Conservation (phyloP, 495 filamentous ascomycete species). For the Podospora pseudocomata region DNA sequence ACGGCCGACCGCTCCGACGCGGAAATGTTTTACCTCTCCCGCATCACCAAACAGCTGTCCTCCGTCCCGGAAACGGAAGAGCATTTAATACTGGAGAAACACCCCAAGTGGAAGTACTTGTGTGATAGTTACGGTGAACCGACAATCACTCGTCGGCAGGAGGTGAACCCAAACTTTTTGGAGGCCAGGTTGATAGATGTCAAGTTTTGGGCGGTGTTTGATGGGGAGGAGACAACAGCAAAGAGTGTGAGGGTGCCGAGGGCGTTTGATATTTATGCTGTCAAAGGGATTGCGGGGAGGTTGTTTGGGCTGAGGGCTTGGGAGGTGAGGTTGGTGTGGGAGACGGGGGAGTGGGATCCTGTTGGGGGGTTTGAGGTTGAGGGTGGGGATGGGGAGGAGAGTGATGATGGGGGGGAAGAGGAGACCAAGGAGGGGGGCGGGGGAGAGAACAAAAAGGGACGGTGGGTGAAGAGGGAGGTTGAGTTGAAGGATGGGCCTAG, state of each 20-base stretch:
- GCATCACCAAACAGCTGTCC: slow-evolving; percentile 71
- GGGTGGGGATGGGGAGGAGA: slow-evolving; percentile 54
- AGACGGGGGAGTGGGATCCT: slow-evolving; percentile 82
- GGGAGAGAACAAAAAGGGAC: slow-evolving; percentile 32
- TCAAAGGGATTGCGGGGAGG: slow-evolving; percentile 72
- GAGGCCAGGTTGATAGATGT: slow-evolving; percentile 69
- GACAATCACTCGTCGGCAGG: slow-evolving; percentile 46
- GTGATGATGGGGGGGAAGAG: slow-evolving; percentile 38
- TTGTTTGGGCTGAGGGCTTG: slow-evolving; percentile 64
- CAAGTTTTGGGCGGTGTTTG: slow-evolving; percentile 46
- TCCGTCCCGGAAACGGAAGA: slow-evolving; percentile 54
- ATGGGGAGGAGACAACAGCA: slow-evolving; percentile 18
- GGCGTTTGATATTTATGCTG: slow-evolving; percentile 70
- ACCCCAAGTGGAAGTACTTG: slow-evolving; percentile 68
- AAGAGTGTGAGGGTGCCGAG: slow-evolving; percentile 61
- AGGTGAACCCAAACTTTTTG: slow-evolving; percentile 62
- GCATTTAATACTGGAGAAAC: slow-evolving; percentile 49
- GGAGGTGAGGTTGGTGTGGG: slow-evolving; percentile 64
- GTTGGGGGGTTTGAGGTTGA: slow-evolving; percentile 60
- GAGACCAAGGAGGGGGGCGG: slow-evolving; percentile 14
- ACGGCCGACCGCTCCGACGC: slow-evolving; percentile 73
- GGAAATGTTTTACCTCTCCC: slow-evolving; percentile 86
- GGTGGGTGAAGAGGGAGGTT: slow-evolving; percentile 70
- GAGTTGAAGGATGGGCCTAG: slow-evolving; percentile 78
- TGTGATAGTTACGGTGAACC: slow-evolving; percentile 71